These are phyloP conservation scores for Westerdykella ornata DNA, from an alignment of 2,329 filamentous ascomycete species.

Conservation along the genomic window DNA sequence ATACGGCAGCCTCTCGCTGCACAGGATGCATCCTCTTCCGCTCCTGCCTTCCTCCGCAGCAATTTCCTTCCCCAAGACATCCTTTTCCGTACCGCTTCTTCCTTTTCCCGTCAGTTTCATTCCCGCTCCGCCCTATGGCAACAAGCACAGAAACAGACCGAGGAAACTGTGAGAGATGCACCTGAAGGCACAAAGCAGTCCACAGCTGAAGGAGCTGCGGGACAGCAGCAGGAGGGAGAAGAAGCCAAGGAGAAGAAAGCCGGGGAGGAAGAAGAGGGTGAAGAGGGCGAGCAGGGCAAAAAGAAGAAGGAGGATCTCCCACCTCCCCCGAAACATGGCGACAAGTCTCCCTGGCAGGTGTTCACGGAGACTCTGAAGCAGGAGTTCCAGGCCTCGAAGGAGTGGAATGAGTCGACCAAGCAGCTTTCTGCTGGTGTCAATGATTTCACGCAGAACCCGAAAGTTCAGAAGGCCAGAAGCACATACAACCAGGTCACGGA, in stretches of 20 bases:
- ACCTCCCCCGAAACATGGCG: slow-evolving; percentile 90
- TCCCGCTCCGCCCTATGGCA: slow-evolving; percentile 33
- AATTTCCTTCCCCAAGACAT: slow-evolving; percentile 37
- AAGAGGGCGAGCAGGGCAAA: slow-evolving; percentile 37
- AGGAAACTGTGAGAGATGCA: slow-evolving; percentile 27
- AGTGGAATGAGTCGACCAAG: slow-evolving; percentile 99
- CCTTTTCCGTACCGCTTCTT: slow-evolving; percentile 39
- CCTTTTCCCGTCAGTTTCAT: slow-evolving; percentile 41
- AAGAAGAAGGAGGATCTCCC: slow-evolving; percentile 58
- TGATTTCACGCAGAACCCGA: slow-evolving; percentile 88
- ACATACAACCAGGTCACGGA: slow-evolving; percentile 84
- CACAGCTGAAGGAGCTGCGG: slow-evolving; percentile 31
- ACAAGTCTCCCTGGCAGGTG: slow-evolving; percentile 98
- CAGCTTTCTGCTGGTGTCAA: slow-evolving; percentile 82
- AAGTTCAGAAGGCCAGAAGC: slow-evolving; percentile 74
- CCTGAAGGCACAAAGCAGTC: slow-evolving; percentile 37
- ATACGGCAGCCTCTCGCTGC: slow-evolving; percentile 17
- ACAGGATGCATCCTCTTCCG: slow-evolving; percentile 14
- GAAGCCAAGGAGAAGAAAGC: slow-evolving; percentile 37
- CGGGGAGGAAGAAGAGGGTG: slow-evolving; percentile 42
- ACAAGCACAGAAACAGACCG: slow-evolving; percentile 32
- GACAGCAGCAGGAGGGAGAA: slow-evolving; percentile 39
- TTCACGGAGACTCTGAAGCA: slow-evolving; percentile 93
- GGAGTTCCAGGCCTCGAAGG: slow-evolving; percentile 94
- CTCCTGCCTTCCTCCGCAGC: slow-evolving; percentile 38